A percentile compares a stretch with the other conserved stretches of the same genome.
Evolutionary conservation across 805 yeast genomes (phyloP).

Genomic region (Sugiyamaella americana): DNA sequence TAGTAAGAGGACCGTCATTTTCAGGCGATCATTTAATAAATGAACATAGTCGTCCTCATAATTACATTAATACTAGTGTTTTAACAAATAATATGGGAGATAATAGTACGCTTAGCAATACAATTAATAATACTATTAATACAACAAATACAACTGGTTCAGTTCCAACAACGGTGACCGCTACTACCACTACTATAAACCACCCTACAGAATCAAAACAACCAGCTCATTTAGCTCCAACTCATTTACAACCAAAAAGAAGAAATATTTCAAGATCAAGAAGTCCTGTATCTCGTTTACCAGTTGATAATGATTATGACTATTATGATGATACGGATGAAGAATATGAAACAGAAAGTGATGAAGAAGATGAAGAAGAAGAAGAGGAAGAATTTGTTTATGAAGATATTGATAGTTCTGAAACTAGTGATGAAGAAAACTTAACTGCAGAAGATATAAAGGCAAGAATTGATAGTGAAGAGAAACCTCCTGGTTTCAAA

Average conservation of each 20-base stretch:
- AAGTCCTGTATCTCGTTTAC: conserved; percentile 4
- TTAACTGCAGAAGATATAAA: not conserved
- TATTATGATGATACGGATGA: conserved; percentile 38
- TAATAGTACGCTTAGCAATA: not conserved
- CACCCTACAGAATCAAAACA: not conserved
- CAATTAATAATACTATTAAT: conserved; percentile 3
- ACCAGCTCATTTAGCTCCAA: not conserved
- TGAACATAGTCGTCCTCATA: too few relatives aligned
- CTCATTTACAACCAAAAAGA: conserved; percentile 13
- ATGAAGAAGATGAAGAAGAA: conserved; percentile 1
- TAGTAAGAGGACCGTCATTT: conserved; percentile 10
- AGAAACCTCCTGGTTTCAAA: conserved; percentile 5
- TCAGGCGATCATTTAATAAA: conserved; percentile 7
- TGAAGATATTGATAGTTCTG: conserved; percentile 4
- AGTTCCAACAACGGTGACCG: too few relatives aligned
- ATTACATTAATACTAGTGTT: conserved; percentile 6
- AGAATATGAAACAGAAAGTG: conserved; percentile 6
- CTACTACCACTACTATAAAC: too few relatives aligned
- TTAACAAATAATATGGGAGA: conserved; percentile 4
- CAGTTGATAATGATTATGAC: conserved; percentile 36
- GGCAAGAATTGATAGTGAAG: not conserved
- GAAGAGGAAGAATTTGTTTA: conserved; percentile 2
- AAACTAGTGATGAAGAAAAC: conserved; percentile 16
- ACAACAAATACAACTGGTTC: conserved; percentile 6
- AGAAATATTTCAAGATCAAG: not conserved